Conservation (phyloP, 2,329 filamentous ascomycete genomes). For the Exophiala bonariae region DNA sequence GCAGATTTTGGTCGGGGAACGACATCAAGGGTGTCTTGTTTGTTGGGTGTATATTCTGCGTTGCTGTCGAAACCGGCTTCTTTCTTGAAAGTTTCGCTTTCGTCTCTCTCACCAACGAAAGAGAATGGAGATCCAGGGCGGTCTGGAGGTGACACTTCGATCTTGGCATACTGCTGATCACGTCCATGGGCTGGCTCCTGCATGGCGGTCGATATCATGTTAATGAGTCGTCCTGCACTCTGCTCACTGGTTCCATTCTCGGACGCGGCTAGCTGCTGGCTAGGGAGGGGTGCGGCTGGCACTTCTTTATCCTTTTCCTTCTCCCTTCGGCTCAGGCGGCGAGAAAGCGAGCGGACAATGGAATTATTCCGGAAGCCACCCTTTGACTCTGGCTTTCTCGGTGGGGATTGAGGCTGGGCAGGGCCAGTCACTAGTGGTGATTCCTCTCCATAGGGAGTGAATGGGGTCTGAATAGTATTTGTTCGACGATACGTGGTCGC, state of each 20-base stretch:
- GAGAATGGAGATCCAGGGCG: constrained; percentile 71
- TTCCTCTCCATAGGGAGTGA: constrained; percentile 19
- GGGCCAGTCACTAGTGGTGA: constrained; percentile 16
- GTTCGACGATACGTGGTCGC: constrained; percentile 13
- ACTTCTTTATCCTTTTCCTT: constrained; percentile 7
- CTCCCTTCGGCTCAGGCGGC: constrained; percentile 24
- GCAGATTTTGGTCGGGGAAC: constrained; percentile 14
- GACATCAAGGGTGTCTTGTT: constrained; percentile 20
- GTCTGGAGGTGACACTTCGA: constrained; percentile 44
- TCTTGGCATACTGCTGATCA: constrained; percentile 17
- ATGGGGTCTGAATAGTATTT: constrained; percentile 10
- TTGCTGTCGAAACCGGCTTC: constrained; percentile 6
- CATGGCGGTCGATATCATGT: constrained; percentile 26
- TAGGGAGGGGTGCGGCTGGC: constrained; percentile 19
- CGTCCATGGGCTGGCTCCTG: constrained; percentile 15
- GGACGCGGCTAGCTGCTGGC: constrained; percentile 20
- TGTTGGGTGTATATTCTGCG: constrained; percentile 6
- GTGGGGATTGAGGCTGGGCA: background rate
- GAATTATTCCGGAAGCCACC: constrained; percentile 23
- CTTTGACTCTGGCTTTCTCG: constrained; percentile 7
- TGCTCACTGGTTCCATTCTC: constrained; percentile 19
- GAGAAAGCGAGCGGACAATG: constrained; percentile 24
- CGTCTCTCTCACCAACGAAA: constrained; percentile 61
- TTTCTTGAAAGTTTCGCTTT: constrained; percentile 24
- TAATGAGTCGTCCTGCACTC: constrained; percentile 22